Percentiles rank a stretch among this genome's conserved stretches.
These are phyloP conservation scores for Ophidiomyces ophidiicola DNA, from an alignment of 2,329 filamentous ascomycete genomes.

Conservation along the genomic window DNA sequence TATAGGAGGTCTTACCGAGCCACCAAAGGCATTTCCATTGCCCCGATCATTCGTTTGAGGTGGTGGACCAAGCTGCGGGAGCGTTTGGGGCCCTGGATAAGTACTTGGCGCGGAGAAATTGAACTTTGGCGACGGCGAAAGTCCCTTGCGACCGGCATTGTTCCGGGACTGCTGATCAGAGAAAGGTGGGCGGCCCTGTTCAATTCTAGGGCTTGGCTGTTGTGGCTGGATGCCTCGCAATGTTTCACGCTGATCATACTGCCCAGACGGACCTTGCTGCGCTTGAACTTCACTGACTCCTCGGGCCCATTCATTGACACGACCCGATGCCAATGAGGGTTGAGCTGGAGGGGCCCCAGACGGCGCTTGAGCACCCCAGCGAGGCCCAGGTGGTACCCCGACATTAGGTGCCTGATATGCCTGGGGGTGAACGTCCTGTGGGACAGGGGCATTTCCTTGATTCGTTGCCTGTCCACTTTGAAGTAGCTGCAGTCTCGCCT, in stretches of 20 bases:
- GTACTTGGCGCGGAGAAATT: conserved; percentile 41
- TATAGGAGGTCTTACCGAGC: conserved; percentile 33
- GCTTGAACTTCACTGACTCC: conserved; percentile 57
- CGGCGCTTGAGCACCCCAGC: conserved; percentile 68
- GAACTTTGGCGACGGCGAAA: conserved; percentile 49
- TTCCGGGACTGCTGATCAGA: conserved; percentile 48
- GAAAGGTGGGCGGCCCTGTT: conserved; percentile 53
- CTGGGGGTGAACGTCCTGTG: conserved; percentile 90
- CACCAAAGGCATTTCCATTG: conserved; percentile 19
- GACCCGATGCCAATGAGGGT: conserved; percentile 53
- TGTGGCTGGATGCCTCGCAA: conserved; percentile 58
- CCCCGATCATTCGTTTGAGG: conserved; percentile 32
- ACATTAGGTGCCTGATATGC: conserved; percentile 77
- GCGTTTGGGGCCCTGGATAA: conserved; percentile 39
- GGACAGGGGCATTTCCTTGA: conserved; percentile 57
- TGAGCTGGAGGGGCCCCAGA: conserved; percentile 38
- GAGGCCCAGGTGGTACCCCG: conserved; percentile 70
- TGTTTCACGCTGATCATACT: conserved; percentile 66
- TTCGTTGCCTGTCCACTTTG: conserved; percentile 66
- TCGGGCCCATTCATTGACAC: conserved; percentile 49
- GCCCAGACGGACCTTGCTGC: conserved; percentile 50
- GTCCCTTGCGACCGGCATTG: conserved; percentile 42
- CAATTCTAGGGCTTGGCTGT: conserved; percentile 64
- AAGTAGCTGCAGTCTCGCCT: conserved; percentile 79
- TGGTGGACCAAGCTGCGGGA: conserved; percentile 41